Percentiles rank a stretch among this genome's conserved stretches.
Conservation (phyloP, 2,329 filamentous ascomycete species). For the Neonectria magnoliae region DNA sequence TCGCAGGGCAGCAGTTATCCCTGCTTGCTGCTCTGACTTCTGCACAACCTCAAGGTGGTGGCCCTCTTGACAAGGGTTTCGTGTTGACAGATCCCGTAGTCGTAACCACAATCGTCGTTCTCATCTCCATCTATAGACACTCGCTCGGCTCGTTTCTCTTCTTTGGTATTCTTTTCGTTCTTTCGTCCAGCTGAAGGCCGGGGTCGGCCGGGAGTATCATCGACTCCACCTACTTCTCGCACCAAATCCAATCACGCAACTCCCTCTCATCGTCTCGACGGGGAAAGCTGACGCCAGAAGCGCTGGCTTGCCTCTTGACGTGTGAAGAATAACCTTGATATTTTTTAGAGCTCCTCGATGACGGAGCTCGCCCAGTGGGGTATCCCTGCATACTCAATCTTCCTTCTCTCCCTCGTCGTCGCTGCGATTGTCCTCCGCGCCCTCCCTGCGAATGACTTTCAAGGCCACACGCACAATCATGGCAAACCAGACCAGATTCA, state of each 20-base stretch:
- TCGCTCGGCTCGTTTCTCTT: neutral
- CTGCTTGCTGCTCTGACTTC: neutral
- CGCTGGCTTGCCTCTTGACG: neutral
- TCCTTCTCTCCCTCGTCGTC: conserved; percentile 22
- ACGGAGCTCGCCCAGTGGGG: neutral
- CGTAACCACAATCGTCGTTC: neutral
- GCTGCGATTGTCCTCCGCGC: conserved; percentile 24
- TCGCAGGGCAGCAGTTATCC: neutral
- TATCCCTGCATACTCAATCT: neutral
- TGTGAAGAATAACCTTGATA: neutral
- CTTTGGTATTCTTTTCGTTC: neutral
- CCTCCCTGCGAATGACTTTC: conserved; percentile 15
- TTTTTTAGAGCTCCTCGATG: neutral
- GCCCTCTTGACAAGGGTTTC: neutral
- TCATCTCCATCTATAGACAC: neutral
- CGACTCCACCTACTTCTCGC: neutral
- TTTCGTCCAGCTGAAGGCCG: neutral
- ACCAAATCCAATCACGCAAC: neutral
- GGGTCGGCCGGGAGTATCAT: neutral
- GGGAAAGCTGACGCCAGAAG: neutral
- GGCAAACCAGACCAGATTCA: conserved; percentile 23
- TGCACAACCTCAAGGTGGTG: neutral
- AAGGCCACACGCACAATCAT: conserved; percentile 26
- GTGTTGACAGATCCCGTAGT: neutral
- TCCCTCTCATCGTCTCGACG: neutral